phyloP scores from a whole-genome alignment of 805 yeast species.

The Dipodascus albidus region DNA sequence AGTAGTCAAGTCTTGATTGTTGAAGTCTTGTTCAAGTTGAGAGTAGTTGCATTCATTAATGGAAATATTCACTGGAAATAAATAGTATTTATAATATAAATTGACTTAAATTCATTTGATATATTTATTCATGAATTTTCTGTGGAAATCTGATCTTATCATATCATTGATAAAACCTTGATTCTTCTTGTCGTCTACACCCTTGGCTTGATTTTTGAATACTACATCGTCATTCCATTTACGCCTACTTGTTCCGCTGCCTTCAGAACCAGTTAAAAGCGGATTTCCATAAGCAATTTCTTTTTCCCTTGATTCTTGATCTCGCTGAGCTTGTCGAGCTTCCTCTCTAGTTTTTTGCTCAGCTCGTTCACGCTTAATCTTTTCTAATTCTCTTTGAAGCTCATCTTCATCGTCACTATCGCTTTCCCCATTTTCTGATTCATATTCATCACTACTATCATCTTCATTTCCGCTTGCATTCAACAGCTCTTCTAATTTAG shows the following conservation, averaged over 20 bases:
- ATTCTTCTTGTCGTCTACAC: slow-evolving; percentile 14
- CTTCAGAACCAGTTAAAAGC: slow-evolving; percentile 16
- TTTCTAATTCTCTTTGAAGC: slow-evolving; percentile 24
- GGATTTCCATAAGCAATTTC: slow-evolving; percentile 25
- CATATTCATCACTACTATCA: slow-evolving; percentile 7
- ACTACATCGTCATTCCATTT: slow-evolving; percentile 27
- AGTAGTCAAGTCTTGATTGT: too few relatives aligned
- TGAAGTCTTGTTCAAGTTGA: too few relatives aligned
- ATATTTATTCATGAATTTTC: slow-evolving; percentile 26
- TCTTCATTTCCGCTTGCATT: slow-evolving; percentile 10
- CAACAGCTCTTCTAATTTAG: slow-evolving; percentile 12
- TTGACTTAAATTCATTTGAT: slow-evolving; percentile 12
- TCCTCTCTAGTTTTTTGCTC: slow-evolving; percentile 15
- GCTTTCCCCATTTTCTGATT: slow-evolving; percentile 3
- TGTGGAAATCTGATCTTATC: slow-evolving; percentile 28
- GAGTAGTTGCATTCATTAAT: too few relatives aligned
- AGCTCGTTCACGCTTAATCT: slow-evolving; percentile 25
- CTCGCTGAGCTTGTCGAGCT: slow-evolving; percentile 12
- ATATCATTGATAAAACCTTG: slow-evolving; percentile 25
- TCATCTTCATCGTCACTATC: slow-evolving; percentile 10
- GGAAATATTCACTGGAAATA: too few relatives aligned
- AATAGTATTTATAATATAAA: too few relatives aligned
- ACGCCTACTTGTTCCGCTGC: slow-evolving; percentile 7
- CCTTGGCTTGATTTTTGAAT: slow-evolving; percentile 25
- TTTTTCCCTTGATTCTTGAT: slow-evolving; percentile 12